Evolutionary conservation across 2,329 filamentous ascomycete genomes (phyloP), one percentile per base, ranked within the genome.

Genomic region (Hyphodiscus sp.): DNA sequence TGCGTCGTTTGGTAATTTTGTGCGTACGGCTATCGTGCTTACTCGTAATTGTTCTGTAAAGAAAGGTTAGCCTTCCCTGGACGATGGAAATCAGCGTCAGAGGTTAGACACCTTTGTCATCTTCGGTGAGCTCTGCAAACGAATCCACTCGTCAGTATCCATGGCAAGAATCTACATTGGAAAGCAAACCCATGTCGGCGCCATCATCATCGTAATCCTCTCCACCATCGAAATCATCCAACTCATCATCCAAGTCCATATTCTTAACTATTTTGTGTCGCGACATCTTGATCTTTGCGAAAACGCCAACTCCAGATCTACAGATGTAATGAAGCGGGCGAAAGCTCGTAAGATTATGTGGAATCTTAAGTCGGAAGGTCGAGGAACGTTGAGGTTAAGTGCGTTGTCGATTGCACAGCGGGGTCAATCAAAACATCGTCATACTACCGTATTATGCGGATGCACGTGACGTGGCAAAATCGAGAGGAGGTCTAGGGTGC

Each of bases 1-100:
- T 23, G 72, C 38, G 76, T 79, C 76, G 10, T 73, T 69, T 7
- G 83, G 86, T n/a, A 96, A 74, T 9, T 79, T 77, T 57, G 76
- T 75, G 54, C 81, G 78, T 38, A 95, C 86, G 59, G 85, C 77
- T 41, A 77, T 74, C 0, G 85, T 89, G 49, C 84, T 86, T 41
- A 80, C 70, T 41, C 78, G 77, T 79, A 95, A 80, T 57, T 79
- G 73, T 59, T 78, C 76, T 66, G 70, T 68, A 13, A n/a, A 41
- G 13, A 23, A 23, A 46, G 9, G 41, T 52, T 26, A 50, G 47
- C 56, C 16, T 23, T 26, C 20, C 45, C 52, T 10, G 43, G 33
- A 42, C 55, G 45, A n/a, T n/a, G n/a, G n/a, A n/a, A n/a, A n/a
- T n/a, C n/a, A 45, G 53, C 15, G 20, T 33, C 9, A 45, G 47